These are phyloP conservation scores for Penicillium daleae DNA, from an alignment of 495 filamentous ascomycete species.

Conservation along the genomic window DNA sequence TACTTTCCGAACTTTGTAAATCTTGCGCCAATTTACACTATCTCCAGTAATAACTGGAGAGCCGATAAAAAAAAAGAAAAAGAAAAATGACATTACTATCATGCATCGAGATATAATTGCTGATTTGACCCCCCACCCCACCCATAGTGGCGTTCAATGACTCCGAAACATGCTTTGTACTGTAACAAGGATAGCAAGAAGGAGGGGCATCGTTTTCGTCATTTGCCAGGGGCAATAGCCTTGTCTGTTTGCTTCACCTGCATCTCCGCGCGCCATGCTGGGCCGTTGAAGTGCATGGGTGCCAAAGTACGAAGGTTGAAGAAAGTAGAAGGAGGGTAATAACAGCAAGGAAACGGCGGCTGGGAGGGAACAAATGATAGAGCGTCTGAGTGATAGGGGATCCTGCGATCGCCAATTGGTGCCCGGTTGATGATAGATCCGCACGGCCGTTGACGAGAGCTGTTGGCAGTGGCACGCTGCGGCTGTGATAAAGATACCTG, in stretches of 20 bases:
- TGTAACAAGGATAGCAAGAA: background rate
- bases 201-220: conserved; percentile 1
- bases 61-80: background rate
- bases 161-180: background rate
- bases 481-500: conserved; percentile 13
- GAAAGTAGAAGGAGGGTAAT: background rate
- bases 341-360: background rate
- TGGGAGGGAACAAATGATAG: background rate
- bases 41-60: background rate
- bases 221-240: background rate
- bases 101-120: background rate
- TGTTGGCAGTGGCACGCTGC: background rate
- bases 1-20: background rate
- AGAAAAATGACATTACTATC: no score
- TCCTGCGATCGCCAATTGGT: conserved; percentile 14
- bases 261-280: conserved; percentile 10
- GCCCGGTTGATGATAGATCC: conserved; percentile 14
- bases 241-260: conserved; percentile 21
- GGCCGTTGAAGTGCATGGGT: conserved; percentile 17
- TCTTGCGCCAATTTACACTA: background rate
- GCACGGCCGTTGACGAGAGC: conserved; percentile 9
- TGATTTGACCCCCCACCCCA: conserved; percentile 9
- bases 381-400: background rate
- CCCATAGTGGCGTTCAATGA: conserved; percentile 10
- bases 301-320: background rate